phyloP scores from a whole-genome alignment of 2,329 filamentous ascomycete genomes.

The Endothia cerciana region DNA sequence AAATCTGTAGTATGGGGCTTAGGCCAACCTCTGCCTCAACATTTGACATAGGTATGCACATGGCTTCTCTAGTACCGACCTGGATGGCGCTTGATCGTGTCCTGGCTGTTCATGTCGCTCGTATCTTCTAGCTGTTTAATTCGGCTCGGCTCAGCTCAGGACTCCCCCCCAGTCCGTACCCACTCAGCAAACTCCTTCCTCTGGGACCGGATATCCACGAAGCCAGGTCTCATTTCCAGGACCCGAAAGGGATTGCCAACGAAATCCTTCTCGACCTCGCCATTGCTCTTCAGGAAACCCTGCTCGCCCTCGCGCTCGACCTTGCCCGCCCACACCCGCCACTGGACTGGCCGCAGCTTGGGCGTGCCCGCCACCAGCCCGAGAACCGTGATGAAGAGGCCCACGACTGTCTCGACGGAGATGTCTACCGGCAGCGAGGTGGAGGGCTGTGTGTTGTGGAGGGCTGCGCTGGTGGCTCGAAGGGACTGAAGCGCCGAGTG shows the following conservation, averaged over 20 bases:
- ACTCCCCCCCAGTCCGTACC: slow-evolving; percentile 52
- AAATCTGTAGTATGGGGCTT: too few relatives aligned
- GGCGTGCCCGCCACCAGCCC: slow-evolving; percentile 82
- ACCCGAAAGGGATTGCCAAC: slow-evolving; percentile 78
- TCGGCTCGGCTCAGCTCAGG: slow-evolving; percentile 1
- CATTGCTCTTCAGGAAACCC: slow-evolving; percentile 59
- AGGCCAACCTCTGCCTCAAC: neutral
- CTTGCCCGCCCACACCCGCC: slow-evolving; percentile 80
- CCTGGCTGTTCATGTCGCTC: neutral
- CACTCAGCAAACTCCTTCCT: slow-evolving; percentile 79
- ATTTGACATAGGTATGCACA: neutral
- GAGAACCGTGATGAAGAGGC: slow-evolving; percentile 77
- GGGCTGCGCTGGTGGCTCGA: slow-evolving; percentile 50
- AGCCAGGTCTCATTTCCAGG: slow-evolving; percentile 80
- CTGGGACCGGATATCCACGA: slow-evolving; percentile 84
- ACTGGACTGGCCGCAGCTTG: slow-evolving; percentile 81
- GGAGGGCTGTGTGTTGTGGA: slow-evolving; percentile 47
- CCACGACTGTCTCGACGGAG: slow-evolving; percentile 79
- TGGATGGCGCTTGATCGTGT: neutral
- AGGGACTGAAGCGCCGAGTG: slow-evolving; percentile 75
- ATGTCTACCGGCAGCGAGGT: slow-evolving; percentile 80
- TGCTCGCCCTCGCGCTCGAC: slow-evolving; percentile 75
- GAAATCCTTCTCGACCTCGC: slow-evolving; percentile 71
- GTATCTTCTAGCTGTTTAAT: neutral
- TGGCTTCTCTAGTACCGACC: neutral